A percentile compares a stretch with the other conserved stretches of the same genome.
phyloP scores from a whole-genome alignment of 768 basidiomycete genomes.

The Amylocystis lapponica region DNA sequence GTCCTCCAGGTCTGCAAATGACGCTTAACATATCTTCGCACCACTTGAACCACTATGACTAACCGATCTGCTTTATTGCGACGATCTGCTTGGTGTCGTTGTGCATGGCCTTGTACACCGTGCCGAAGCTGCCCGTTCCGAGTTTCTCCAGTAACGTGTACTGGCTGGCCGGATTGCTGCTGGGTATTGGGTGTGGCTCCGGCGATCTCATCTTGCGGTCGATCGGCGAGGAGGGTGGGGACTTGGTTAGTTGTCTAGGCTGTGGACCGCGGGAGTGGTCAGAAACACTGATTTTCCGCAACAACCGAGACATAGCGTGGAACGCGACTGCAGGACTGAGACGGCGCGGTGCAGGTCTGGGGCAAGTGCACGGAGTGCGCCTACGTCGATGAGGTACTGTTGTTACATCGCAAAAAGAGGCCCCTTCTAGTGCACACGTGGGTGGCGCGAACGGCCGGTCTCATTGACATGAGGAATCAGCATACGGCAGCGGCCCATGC shows the following conservation, averaged over 20 bases:
- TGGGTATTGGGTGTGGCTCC: constrained; percentile 66
- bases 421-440: constrained; percentile 19
- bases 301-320: too few relatives aligned
- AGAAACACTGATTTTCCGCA: constrained; percentile 33
- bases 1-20: constrained; percentile 79
- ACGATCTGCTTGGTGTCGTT: constrained; percentile 92
- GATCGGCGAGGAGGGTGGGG: constrained; percentile 45
- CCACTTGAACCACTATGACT: constrained; percentile 24
- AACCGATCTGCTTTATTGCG: constrained; percentile 97
- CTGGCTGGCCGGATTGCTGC: constrained; percentile 80
- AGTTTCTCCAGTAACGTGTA: constrained; percentile 93
- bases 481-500: too few relatives aligned
- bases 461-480: too few relatives aligned
- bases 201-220: constrained; percentile 37
- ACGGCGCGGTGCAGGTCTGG: constrained; percentile 32
- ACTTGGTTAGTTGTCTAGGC: constrained; percentile 25
- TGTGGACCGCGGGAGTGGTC: constrained; percentile 15
- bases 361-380: not conserved
- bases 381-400: constrained; percentile 9
- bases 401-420: too few relatives aligned
- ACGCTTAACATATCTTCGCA: not conserved
- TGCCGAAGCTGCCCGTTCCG: constrained; percentile 96
- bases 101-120: constrained; percentile 96
- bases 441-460: constrained; percentile 8
- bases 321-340: constrained; percentile 41